Conservation (phyloP, 768 basidiomycete species). For the Panus rudis region DNA sequence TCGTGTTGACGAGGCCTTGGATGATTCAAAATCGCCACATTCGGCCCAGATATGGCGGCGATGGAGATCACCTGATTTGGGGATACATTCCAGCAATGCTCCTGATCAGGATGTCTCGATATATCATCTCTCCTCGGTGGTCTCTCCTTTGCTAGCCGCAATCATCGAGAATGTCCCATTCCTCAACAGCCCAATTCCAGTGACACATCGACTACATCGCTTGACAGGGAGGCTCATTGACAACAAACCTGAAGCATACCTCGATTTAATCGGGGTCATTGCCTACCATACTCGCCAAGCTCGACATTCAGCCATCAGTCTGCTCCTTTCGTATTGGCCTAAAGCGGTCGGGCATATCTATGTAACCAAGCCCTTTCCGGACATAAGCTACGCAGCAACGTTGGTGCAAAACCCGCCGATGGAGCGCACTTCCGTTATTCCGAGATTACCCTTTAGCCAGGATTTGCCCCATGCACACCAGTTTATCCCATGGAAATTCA, state of each 20-base stretch:
- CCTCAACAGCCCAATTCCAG: conserved; percentile 25
- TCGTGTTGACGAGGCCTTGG: conserved; percentile 45
- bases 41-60: conserved; percentile 14
- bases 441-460: conserved; percentile 7
- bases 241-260: conserved; percentile 60
- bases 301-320: conserved; percentile 45
- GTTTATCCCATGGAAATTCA: conserved; percentile 65
- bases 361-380: conserved; percentile 46
- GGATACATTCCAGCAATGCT: conserved; percentile 41
- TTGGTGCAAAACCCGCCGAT: conserved; percentile 12
- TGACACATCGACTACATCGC: conserved; percentile 42
- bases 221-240: conserved; percentile 47
- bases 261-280: conserved; percentile 64
- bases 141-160: conserved; percentile 55
- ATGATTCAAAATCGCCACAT: conserved; percentile 10
- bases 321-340: conserved; percentile 63
- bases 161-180: conserved; percentile 53
- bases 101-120: conserved; percentile 47
- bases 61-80: conserved; percentile 15
- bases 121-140: conserved; percentile 55
- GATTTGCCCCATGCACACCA: conserved; percentile 44
- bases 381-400: conserved; percentile 26
- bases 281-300: conserved; percentile 57
- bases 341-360: conserved; percentile 59
- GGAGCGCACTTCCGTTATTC: conserved; percentile 8